phyloP scores from a whole-genome alignment of 495 filamentous ascomycete genomes.

The Aspergillus carlsbadensis region DNA sequence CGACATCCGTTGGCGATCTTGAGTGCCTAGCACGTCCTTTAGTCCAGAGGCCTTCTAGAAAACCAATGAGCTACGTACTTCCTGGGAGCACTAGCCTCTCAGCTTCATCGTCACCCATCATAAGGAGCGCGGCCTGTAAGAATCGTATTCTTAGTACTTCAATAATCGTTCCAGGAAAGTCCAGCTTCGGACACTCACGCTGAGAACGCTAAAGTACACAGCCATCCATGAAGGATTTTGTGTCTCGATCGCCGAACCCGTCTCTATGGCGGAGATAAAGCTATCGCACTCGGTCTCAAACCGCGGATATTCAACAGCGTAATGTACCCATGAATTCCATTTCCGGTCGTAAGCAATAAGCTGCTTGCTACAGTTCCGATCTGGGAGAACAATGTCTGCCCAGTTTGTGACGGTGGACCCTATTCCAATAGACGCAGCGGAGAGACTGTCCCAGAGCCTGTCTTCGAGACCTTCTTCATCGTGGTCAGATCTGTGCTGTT shows the following conservation, averaged over 20 bases:
- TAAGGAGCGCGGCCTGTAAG: neutral
- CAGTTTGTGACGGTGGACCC: neutral
- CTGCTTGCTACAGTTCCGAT: neutral
- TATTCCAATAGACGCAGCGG: neutral
- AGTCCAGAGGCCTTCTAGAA: no score
- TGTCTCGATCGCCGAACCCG: neutral
- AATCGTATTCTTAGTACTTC: neutral
- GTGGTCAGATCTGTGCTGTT: neutral
- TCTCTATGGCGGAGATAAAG: neutral
- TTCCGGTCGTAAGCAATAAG: neutral
- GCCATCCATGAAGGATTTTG: conserved; percentile 1
- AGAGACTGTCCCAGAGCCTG: neutral
- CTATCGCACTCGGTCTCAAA: neutral
- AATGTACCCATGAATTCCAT: conserved; percentile 7
- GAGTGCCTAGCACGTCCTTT: neutral
- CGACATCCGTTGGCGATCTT: neutral
- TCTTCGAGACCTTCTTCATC: conserved; percentile 4
- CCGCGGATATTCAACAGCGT: conserved; percentile 4
- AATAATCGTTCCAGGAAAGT: no score
- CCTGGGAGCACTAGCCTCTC: neutral
- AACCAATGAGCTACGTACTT: neutral
- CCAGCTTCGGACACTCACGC: no score
- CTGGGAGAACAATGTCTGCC: neutral
- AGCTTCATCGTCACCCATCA: conserved; percentile 5
- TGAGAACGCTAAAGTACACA: conserved; percentile 1